These are phyloP conservation scores for Blastocystis sp. DNA, from an alignment of 352 stramenopile species.

Conservation along the genomic window DNA sequence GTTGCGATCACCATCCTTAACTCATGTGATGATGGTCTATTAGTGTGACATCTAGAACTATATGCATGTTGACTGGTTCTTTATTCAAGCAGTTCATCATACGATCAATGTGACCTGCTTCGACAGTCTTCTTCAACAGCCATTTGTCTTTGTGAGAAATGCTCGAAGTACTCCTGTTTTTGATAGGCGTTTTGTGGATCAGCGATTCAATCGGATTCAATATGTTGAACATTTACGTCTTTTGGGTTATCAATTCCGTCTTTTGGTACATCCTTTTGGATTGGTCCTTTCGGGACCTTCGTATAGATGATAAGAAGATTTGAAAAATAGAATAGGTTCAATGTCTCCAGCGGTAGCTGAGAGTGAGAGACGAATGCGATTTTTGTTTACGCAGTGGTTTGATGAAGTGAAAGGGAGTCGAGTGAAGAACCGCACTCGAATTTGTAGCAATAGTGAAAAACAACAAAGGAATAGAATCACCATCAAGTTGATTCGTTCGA, in stretches of 20 bases:
- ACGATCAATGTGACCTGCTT: slow-evolving; percentile 1
- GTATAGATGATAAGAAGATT: neutral
- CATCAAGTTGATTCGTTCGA: neutral
- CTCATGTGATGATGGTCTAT: neutral
- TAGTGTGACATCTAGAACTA: neutral
- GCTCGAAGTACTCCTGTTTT: neutral
- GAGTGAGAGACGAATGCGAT: neutral
- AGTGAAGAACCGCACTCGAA: neutral
- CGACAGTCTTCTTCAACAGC: slow-evolving; percentile 11
- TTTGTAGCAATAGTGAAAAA: slow-evolving; percentile 1
- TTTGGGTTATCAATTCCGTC: neutral
- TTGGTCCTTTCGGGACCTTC: neutral
- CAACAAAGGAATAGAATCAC: neutral
- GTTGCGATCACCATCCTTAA: neutral
- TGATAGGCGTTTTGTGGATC: neutral
- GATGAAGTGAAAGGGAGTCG: neutral
- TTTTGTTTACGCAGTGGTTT: slow-evolving; percentile 14
- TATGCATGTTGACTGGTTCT: slow-evolving; percentile 20
- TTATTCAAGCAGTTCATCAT: neutral
- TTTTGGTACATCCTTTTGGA: neutral
- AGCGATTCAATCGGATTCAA: neutral
- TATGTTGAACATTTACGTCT: slow-evolving; percentile 31
- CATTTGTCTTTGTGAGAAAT: slow-evolving; percentile 15
- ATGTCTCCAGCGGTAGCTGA: neutral
- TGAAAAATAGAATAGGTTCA: neutral